phyloP scores from a whole-genome alignment of 2,329 filamentous ascomycete genomes.

The Lecanicillium sp. region DNA sequence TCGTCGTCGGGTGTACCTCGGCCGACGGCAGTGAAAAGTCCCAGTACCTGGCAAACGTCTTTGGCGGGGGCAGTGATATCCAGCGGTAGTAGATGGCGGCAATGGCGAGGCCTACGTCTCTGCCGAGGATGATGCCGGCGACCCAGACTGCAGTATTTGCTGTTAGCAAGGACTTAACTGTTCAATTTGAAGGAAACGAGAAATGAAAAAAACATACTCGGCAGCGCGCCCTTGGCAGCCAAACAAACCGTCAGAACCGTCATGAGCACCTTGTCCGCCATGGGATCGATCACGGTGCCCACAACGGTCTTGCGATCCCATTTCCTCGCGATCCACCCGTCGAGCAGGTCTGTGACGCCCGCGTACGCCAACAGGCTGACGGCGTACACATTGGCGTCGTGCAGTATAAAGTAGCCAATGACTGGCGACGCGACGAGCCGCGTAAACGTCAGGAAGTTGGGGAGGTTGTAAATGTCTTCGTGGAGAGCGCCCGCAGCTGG shows the following conservation, averaged over 20 bases:
- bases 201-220: constrained; percentile 46
- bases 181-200: background rate
- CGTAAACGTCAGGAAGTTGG: constrained; percentile 84
- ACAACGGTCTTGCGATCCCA: constrained; percentile 91
- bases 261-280: constrained; percentile 97
- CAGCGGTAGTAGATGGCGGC: constrained; percentile 93
- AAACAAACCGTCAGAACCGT: constrained; percentile 82
- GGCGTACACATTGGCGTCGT: constrained; percentile 72
- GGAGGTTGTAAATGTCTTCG: constrained; percentile 96
- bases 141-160: constrained; percentile 77
- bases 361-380: constrained; percentile 87
- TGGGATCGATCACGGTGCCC: constrained; percentile 88
- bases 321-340: constrained; percentile 85
- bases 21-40: constrained; percentile 89
- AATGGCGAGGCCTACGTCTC: constrained; percentile 75
- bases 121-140: constrained; percentile 80
- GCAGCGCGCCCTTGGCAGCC: constrained; percentile 73
- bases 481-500: constrained; percentile 29
- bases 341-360: constrained; percentile 82
- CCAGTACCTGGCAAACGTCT: constrained; percentile 91
- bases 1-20: constrained; percentile 74
- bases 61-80: constrained; percentile 87
- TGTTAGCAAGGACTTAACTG: too few species aligned
- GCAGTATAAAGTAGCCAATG: constrained; percentile 81
- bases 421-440: constrained; percentile 76